Evolutionary conservation across 805 yeast genomes (phyloP).

Genomic region (Ogataea glucozyma): DNA sequence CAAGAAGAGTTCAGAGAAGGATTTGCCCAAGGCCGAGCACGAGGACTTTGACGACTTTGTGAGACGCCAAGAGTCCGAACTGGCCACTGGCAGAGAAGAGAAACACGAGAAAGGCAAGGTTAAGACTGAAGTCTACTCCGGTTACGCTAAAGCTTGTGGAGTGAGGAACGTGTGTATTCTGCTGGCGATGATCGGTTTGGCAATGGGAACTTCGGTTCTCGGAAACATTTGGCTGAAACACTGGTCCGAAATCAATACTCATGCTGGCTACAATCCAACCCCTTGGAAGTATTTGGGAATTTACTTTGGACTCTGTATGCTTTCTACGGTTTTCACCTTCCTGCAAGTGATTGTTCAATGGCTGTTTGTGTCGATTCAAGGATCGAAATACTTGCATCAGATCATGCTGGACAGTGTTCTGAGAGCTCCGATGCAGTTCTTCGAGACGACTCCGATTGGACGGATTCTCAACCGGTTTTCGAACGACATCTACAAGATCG

Average conservation of each 20-base stretch:
- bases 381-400: conserved; percentile 75
- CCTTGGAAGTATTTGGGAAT: conserved; percentile 71
- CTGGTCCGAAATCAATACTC: conserved; percentile 91
- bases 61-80: conserved; percentile 39
- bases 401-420: conserved; percentile 71
- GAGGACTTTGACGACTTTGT: conserved; percentile 41
- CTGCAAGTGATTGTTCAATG: conserved; percentile 69
- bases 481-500: conserved; percentile 86
- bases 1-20: conserved; percentile 36
- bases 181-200: conserved; percentile 52
- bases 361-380: conserved; percentile 80
- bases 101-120: conserved; percentile 93
- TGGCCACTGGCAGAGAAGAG: conserved; percentile 56
- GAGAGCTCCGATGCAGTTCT: conserved; percentile 92
- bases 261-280: conserved; percentile 67
- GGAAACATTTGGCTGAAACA: conserved; percentile 93
- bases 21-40: conserved; percentile 65
- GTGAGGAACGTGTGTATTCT: conserved; percentile 61
- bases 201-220: conserved; percentile 61
- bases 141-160: conserved; percentile 88
- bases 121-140: conserved; percentile 78
- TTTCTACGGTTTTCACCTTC: conserved; percentile 60
- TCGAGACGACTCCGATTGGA: conserved; percentile 95
- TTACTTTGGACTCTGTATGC: conserved; percentile 73
- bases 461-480: conserved; percentile 89